Evolutionary conservation across 805 yeast genomes (phyloP), one percentile per base, ranked within the genome.

Genomic region (Hagleromyces aurorensis): DNA sequence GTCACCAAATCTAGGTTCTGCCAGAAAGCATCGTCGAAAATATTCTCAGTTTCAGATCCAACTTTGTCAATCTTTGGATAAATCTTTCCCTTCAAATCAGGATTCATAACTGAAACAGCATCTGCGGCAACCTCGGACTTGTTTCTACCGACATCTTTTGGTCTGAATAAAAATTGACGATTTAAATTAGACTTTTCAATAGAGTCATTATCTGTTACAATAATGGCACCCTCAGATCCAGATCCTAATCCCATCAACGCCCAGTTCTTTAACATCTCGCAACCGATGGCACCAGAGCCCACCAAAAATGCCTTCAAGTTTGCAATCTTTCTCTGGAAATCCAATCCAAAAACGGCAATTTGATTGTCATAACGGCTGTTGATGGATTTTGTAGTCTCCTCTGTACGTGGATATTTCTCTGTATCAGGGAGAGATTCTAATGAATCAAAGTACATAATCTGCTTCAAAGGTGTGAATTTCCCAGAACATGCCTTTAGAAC

Each of bases 181-280:
- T 91, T 91, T 61, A 91, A 72, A 57, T 91, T 91, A 8, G 96
- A 85, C 59, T 85, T 85, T 59, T 91, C 99, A 52, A 91, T 91
- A 5, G 91, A 73, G 54, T 91, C 98, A 54, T 78, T 91, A 60
- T 89, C 98, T 15, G 98, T 91, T 26, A 91, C 78, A 30, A 63
- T 61, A 37, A 91, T 82, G 46, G 74, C 70, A 48, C 98, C 98
- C 3, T 80, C 59, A 21, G 87, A 84, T 23, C 97, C 97, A 14
- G 94, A 70, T 19, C 94, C 97, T 30, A 91, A 64, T 25, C 98
- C 98, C 73, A 87, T 70, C 71, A 91, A 70, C 4, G 98, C 96
- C 97, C 97, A 91, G 53, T 85, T 87, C 62, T 91, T 91, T 50
- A 91, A 68, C 87, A 91, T 89, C 62, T 91, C 98, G 65, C 98